Percentiles rank a stretch among this genome's conserved stretches.
Evolutionary conservation across 257 asterid species (phyloP).

Genomic region (Nicotiana sylvestris): DNA sequence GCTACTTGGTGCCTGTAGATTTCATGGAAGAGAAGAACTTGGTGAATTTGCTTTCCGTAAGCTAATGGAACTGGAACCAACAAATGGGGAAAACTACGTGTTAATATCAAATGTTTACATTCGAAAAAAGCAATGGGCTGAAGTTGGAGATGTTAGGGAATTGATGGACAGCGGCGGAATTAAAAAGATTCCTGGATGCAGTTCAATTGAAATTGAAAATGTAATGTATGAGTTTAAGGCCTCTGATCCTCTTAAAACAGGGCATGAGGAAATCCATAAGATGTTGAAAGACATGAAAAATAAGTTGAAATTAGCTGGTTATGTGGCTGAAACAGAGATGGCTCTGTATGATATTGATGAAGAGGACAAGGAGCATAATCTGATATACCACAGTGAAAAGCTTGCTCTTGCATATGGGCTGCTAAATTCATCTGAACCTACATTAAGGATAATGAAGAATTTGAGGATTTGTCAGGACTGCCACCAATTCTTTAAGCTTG

Average conservation of each 20-base stretch:
- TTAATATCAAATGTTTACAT: constrained; percentile 28
- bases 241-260: constrained; percentile 24
- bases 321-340: constrained; percentile 13
- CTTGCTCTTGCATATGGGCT: constrained; percentile 38
- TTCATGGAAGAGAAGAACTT: constrained; percentile 27
- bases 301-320: constrained; percentile 24
- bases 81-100: constrained; percentile 26
- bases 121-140: constrained; percentile 25
- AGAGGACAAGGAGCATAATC: constrained; percentile 30
- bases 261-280: constrained; percentile 13
- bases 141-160: constrained; percentile 27
- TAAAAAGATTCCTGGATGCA: constrained; percentile 28
- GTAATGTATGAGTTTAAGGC: constrained; percentile 24
- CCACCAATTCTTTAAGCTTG: constrained; percentile 29
- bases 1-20: constrained; percentile 34
- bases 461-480: constrained; percentile 35
- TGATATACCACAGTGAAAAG: constrained; percentile 31
- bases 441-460: constrained; percentile 32
- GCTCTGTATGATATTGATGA: constrained; percentile 29
- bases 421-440: constrained; percentile 15
- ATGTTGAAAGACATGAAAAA: constrained; percentile 25
- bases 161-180: constrained; percentile 17
- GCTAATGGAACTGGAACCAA: constrained; percentile 26
- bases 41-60: constrained; percentile 23
- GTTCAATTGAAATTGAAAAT: constrained; percentile 29